A percentile compares a stretch with the other conserved stretches of the same genome.
Conservation (phyloP, 768 basidiomycete species). For the Pulveroboletus sp. region DNA sequence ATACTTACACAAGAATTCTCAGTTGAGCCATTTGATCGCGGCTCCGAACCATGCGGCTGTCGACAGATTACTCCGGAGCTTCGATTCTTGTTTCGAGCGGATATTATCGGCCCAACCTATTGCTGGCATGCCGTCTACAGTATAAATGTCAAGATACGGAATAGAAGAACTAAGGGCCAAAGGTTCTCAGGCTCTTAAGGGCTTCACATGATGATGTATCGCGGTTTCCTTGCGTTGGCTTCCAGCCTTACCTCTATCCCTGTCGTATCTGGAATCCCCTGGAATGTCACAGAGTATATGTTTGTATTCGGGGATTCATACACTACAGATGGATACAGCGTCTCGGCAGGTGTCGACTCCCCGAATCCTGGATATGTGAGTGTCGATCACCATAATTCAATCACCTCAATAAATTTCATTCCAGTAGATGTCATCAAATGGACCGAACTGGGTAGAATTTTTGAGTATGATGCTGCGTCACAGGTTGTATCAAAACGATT, state of each 20-base stretch:
- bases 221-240: slow-evolving; percentile 1
- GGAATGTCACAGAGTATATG: slow-evolving; percentile 53
- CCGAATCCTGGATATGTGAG: slow-evolving; percentile 50
- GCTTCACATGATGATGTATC: slow-evolving; percentile 12
- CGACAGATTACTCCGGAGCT: too few relatives aligned
- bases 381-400: not conserved
- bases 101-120: too few relatives aligned
- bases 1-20: too few relatives aligned
- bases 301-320: slow-evolving; percentile 68
- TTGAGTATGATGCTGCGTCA: slow-evolving; percentile 37
- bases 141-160: too few relatives aligned
- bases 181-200: not conserved
- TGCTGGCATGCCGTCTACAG: too few relatives aligned
- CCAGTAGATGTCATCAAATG: slow-evolving; percentile 54
- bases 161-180: too few relatives aligned
- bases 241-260: slow-evolving; percentile 6
- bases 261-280: slow-evolving; percentile 32
- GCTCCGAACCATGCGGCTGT: too few relatives aligned
- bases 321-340: slow-evolving; percentile 56
- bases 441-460: slow-evolving; percentile 60
- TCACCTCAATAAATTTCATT: slow-evolving; percentile 7
- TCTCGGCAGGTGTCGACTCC: slow-evolving; percentile 54
- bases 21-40: too few relatives aligned
- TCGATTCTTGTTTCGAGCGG: too few relatives aligned
- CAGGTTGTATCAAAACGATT: not conserved